Base-by-base conservation (phyloP, 805 yeast species). In the Yarrowia keelungensis region DNA sequence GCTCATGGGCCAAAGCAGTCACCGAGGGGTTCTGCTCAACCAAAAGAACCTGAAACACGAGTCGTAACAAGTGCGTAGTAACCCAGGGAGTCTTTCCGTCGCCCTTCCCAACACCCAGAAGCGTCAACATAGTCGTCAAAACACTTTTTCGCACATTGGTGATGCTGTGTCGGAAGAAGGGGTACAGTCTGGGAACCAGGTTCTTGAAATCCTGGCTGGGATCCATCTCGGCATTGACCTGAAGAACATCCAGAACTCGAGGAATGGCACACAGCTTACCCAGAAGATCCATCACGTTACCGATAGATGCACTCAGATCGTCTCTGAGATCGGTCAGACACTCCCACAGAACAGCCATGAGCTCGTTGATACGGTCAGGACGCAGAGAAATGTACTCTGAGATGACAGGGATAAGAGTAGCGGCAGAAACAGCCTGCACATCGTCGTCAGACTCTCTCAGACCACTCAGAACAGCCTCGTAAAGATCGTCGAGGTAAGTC, bases 381-480 rank as follows among this genome's bases (percentile, higher is more conserved):
- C 88, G 85, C 53, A 89, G 79, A 46, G 83, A 81, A n/a, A 93
- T 93, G 77, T 94, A 91, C 71, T 91, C 91, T n/a, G 84, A 82
- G 1, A 97, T 92, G 58, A 95, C 91, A 3, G 99, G 99, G 0
- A 94, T 83, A 66, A 95, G 80, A 0, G 97, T 92, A 2, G 97
- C 90, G 0, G 99, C 98, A 32, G 97, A 92, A 56, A 94, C 97
- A 9, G 97, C 92, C 77, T 96, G 98, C 35, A 95, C 98, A 76
- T 95, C 99, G 77, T 93, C 98, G 73, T 92, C 97, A 68, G 87
- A 83, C 70, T 84, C 85, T 71, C 87, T 88, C 59, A 95, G 80
- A 3, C 98, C 97, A 78, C 90, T 91, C 51, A 95, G 81, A 0
- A 95, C 98, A 85, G 95, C 90, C 51, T 86, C 83, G 3, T 93